Percentiles rank a stretch among this genome's conserved stretches.
Evolutionary conservation across 768 basidiomycete genomes (phyloP).

Genomic region (Collybiopsis confluens): DNA sequence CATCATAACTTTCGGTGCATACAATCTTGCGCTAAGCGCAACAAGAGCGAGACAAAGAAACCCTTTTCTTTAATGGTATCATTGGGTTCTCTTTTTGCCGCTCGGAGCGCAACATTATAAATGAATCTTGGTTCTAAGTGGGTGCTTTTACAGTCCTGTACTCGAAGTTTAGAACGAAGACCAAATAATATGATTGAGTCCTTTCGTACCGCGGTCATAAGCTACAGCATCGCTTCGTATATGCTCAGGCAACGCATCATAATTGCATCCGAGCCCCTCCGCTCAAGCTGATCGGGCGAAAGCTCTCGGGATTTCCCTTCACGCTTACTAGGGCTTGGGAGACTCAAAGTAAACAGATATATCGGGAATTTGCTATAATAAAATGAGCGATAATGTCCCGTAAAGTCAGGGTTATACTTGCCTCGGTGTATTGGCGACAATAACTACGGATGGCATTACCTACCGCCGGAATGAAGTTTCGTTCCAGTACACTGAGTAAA

Average conservation of each 20-base stretch:
- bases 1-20: not conserved
- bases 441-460: slow-evolving; percentile 43
- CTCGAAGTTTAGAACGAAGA: slow-evolving; percentile 31
- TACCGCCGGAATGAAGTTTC: slow-evolving; percentile 65
- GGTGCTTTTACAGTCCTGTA: slow-evolving; percentile 40
- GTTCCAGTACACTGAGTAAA: slow-evolving; percentile 54
- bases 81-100: not conserved
- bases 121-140: slow-evolving; percentile 54
- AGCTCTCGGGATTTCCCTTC: slow-evolving; percentile 45
- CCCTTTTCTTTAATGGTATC: not conserved
- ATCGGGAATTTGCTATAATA: too few species aligned
- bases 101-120: slow-evolving; percentile 10
- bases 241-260: slow-evolving; percentile 60
- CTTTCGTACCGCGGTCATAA: slow-evolving; percentile 57
- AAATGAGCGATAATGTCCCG: too few species aligned
- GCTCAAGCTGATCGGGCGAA: slow-evolving; percentile 10
- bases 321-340: too few species aligned
- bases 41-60: not conserved
- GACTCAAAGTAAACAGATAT: too few species aligned
- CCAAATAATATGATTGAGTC: not conserved
- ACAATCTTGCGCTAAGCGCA: not conserved
- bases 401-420: too few species aligned
- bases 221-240: slow-evolving; percentile 64
- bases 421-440: slow-evolving; percentile 25
- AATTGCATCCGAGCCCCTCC: slow-evolving; percentile 48